phyloP scores from a whole-genome alignment of 352 stramenopile genomes.

The Phytopythium mirpurense region DNA sequence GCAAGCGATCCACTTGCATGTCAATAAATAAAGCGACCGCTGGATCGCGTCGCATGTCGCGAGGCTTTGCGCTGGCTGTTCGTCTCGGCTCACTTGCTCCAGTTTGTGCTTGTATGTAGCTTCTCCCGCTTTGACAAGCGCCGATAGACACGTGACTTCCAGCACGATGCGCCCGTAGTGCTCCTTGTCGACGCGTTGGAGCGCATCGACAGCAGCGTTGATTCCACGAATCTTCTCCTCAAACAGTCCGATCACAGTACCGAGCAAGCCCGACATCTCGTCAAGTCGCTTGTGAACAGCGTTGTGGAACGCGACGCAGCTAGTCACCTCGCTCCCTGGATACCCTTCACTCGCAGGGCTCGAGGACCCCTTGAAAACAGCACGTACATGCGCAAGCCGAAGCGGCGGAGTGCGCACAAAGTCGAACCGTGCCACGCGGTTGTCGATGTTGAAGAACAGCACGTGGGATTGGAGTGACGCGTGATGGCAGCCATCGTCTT shows the following conservation, averaged over 20 bases:
- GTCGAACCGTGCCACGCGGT: slow-evolving; percentile 70
- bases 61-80: slow-evolving; percentile 27
- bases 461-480: slow-evolving; percentile 57
- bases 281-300: slow-evolving; percentile 4
- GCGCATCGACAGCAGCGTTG: slow-evolving; percentile 50
- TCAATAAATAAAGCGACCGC: slow-evolving; percentile 51
- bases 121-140: slow-evolving; percentile 30
- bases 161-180: slow-evolving; percentile 59
- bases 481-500: slow-evolving; percentile 31
- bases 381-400: slow-evolving; percentile 15
- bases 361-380: slow-evolving; percentile 3
- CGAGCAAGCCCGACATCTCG: slow-evolving; percentile 31
- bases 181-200: slow-evolving; percentile 43
- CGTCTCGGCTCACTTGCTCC: slow-evolving; percentile 17
- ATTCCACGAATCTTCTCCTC: slow-evolving; percentile 56
- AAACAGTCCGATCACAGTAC: slow-evolving; percentile 46
- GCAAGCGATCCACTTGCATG: slow-evolving; percentile 71
- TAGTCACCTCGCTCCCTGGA: background rate
- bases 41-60: slow-evolving; percentile 43
- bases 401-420: slow-evolving; percentile 41
- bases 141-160: slow-evolving; percentile 60
- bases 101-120: slow-evolving; percentile 37
- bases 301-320: background rate
- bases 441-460: slow-evolving; percentile 76
- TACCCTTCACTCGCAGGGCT: slow-evolving; percentile 6